Evolutionary conservation across 75 land plant species (phyloP), one percentile per base, ranked within the genome.

Genomic region (Adiantum capillusveneris): DNA sequence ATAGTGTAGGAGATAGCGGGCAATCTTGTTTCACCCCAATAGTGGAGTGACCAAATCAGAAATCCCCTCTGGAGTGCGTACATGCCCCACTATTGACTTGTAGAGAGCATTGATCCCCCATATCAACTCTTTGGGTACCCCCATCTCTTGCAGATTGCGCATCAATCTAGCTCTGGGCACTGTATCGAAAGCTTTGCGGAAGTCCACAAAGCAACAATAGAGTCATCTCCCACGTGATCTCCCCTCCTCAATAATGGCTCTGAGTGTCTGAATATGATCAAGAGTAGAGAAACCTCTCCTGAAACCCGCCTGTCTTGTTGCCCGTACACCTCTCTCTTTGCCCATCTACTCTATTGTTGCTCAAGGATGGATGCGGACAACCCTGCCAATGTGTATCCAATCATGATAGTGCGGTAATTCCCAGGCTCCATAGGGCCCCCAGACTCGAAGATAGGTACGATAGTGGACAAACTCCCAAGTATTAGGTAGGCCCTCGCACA

Each of bases 171-270:
- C 37, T 7, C 42, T 57, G 9, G 20, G 18, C 25, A 56, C 31
- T 17, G n/a, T 29, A 18, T 56, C 36, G 16, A 56, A 56, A 13
- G 31, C 37, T 36, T 56, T 56, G 36, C 36, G 9, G 34, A 56
- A 17, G 29, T 56, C 58, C 16, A 56, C 0, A 31, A 56, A 31
- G 34, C 31, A 11, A 56, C 31, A 56, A 56, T 29, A 56, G n/a
- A 24, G 5, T 30, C 37, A 30, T 24, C 31, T 9, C 3, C 11
- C 41, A 21, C 0, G 21, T 1, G 18, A 7, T 6, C 1, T 11
- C 21, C 59, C 37, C 42, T 57, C 36, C 59, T 57, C 59, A 30
- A 57, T 56, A 29, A 56, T 56, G 18, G 58, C 18, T 9, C 29
- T 1, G 11, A 56, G 36, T 11, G 31, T 57, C 11, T 27, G 17